Conservation (phyloP, 768 basidiomycete species). For the Amylocystis lapponica region DNA sequence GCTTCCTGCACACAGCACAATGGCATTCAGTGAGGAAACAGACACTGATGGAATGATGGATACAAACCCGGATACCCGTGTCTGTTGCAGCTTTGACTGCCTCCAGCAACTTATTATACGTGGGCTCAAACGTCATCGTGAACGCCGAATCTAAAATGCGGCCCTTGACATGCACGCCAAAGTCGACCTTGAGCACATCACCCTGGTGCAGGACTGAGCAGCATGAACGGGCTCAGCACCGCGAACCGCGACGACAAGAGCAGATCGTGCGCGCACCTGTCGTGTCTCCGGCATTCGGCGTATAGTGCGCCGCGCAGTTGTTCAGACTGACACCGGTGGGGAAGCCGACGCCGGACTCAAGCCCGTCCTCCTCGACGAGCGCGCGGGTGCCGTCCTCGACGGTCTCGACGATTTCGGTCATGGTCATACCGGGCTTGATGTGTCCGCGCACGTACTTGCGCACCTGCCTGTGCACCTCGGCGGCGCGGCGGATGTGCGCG, state of each 20-base stretch:
- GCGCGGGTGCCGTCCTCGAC: constrained; percentile 92
- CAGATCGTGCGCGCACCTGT: constrained; percentile 62
- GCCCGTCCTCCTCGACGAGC: constrained; percentile 85
- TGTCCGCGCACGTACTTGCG: constrained; percentile 72
- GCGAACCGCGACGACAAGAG: not conserved
- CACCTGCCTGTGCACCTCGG: constrained; percentile 95
- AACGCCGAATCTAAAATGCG: constrained; percentile 95
- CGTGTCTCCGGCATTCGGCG: constrained; percentile 91
- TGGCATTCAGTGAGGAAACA: too few species aligned
- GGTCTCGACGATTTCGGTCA: constrained; percentile 89
- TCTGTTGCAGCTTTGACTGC: constrained; percentile 95
- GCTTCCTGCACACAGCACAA: constrained; percentile 62
- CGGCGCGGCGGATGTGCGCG: constrained; percentile 82
- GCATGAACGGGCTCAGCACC: constrained; percentile 13
- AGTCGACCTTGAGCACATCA: constrained; percentile 94
- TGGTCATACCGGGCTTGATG: constrained; percentile 89
- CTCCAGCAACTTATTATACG: constrained; percentile 82
- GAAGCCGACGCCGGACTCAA: constrained; percentile 88
- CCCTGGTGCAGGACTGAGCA: constrained; percentile 77
- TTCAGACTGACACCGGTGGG: constrained; percentile 94
- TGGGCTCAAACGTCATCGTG: constrained; percentile 83
- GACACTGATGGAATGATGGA: not conserved
- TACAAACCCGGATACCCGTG: constrained; percentile 77
- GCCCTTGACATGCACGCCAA: constrained; percentile 97
- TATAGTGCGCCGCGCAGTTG: constrained; percentile 94